Conservation (phyloP, 768 basidiomycete species). For the Fistulinella prunicolor region DNA sequence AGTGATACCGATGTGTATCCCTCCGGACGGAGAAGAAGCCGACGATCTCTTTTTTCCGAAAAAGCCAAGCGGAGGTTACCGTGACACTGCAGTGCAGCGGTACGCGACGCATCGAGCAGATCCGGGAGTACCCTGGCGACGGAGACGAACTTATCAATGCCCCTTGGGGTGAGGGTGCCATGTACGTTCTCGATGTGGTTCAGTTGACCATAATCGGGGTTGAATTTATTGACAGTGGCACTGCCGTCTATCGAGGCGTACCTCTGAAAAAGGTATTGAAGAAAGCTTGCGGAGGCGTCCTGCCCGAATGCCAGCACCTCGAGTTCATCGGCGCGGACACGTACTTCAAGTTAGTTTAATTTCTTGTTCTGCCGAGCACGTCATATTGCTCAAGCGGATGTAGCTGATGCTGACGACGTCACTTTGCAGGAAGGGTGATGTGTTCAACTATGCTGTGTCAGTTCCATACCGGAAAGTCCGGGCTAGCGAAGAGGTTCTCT, state of each 20-base stretch:
- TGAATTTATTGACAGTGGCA: slow-evolving; percentile 41
- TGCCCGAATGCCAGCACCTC: slow-evolving; percentile 46
- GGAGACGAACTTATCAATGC: slow-evolving; percentile 53
- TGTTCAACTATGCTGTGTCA: slow-evolving; percentile 46
- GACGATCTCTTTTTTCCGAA: neutral
- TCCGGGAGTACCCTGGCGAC: slow-evolving; percentile 50
- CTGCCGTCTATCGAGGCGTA: slow-evolving; percentile 51
- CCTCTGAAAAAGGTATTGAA: slow-evolving; percentile 53
- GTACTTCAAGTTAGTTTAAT: slow-evolving; percentile 44
- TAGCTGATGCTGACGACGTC: too few species aligned
- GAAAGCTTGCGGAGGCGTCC: slow-evolving; percentile 48
- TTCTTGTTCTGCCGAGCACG: too few species aligned
- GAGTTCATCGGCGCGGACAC: slow-evolving; percentile 59
- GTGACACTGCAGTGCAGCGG: slow-evolving; percentile 57
- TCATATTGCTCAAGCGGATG: too few species aligned
- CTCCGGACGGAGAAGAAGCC: too few species aligned
- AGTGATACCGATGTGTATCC: too few species aligned
- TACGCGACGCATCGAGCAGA: slow-evolving; percentile 51
- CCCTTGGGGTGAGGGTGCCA: slow-evolving; percentile 54
- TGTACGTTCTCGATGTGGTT: slow-evolving; percentile 31
- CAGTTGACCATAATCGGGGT: slow-evolving; percentile 16
- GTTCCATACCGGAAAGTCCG: slow-evolving; percentile 49
- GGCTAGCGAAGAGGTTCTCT: slow-evolving; percentile 43
- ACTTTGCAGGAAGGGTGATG: slow-evolving; percentile 32
- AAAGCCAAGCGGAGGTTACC: slow-evolving; percentile 46